Evolutionary conservation across 371 early-diverging fungal genomes (phyloP).

Genomic region (Funneliformis caledonium): DNA sequence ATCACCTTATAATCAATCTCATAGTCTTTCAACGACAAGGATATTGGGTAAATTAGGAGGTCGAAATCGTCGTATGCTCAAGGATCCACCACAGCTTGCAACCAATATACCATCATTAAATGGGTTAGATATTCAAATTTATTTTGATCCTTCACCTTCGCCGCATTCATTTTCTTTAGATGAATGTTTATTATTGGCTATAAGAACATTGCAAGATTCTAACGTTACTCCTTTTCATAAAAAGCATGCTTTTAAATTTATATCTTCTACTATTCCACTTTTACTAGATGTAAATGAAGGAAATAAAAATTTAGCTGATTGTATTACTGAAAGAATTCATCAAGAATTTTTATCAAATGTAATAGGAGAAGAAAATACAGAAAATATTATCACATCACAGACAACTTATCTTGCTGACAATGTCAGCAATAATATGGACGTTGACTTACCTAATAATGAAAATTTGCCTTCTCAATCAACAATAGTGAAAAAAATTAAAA

Average conservation of each 20-base stretch:
- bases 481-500: conserved; percentile 30
- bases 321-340: conserved; percentile 49
- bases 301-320: conserved; percentile 54
- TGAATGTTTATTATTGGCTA: conserved; percentile 59
- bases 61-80: conserved; percentile 79
- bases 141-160: conserved; percentile 62
- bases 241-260: conserved; percentile 73
- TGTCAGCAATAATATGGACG: conserved; percentile 43
- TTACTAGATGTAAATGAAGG: conserved; percentile 73
- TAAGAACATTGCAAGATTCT: conserved; percentile 61
- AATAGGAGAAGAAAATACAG: conserved; percentile 34
- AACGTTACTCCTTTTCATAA: conserved; percentile 58
- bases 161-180: conserved; percentile 62
- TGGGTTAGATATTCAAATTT: conserved; percentile 68
- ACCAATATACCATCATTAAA: conserved; percentile 57
- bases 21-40: conserved; percentile 87
- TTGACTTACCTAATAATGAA: conserved; percentile 45
- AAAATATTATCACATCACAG: neutral
- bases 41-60: conserved; percentile 98
- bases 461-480: conserved; percentile 42
- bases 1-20: conserved; percentile 77
- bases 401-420: neutral
- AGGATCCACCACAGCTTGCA: conserved; percentile 65
- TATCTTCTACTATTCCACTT: conserved; percentile 71
- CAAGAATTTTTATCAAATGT: conserved; percentile 44